Evolutionary conservation across 2,329 filamentous ascomycete genomes (phyloP).

Genomic region (Pseudogymnoascus sp.): DNA sequence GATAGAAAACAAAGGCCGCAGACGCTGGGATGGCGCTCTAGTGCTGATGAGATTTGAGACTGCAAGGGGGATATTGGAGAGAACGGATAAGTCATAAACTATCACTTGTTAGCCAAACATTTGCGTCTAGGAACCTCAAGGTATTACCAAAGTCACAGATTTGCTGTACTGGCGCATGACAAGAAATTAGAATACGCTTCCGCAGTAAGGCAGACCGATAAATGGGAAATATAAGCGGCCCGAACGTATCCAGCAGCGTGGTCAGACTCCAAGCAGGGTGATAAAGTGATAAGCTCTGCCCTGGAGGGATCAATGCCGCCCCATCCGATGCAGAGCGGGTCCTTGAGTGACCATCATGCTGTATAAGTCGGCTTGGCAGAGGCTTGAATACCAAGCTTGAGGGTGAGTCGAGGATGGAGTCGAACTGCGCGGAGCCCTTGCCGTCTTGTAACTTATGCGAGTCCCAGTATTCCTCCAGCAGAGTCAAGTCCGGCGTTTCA

Average conservation of each 20-base stretch:
- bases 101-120: constrained; percentile 11
- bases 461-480: constrained; percentile 77
- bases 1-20: constrained; percentile 82
- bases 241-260: constrained; percentile 71
- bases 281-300: constrained; percentile 61
- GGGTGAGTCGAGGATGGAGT: constrained; percentile 27
- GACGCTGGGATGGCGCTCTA: constrained; percentile 51
- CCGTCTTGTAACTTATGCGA: constrained; percentile 37
- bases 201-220: constrained; percentile 78
- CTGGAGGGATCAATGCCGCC: constrained; percentile 46
- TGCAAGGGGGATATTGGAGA: constrained; percentile 77
- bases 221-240: constrained; percentile 84
- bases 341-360: constrained; percentile 39
- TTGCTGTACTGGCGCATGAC: constrained; percentile 74
- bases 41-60: constrained; percentile 61
- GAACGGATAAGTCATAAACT: constrained; percentile 92
- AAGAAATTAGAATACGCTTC: constrained; percentile 80
- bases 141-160: constrained; percentile 78
- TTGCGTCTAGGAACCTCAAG: not conserved
- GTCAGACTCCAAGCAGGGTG: constrained; percentile 83
- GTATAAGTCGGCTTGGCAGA: constrained; percentile 22
- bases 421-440: constrained; percentile 16
- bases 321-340: constrained; percentile 56
- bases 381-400: constrained; percentile 38
- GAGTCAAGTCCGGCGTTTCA: constrained; percentile 51